These are phyloP conservation scores for Boletus edulis DNA, from an alignment of 768 basidiomycete genomes.

Conservation along the genomic window DNA sequence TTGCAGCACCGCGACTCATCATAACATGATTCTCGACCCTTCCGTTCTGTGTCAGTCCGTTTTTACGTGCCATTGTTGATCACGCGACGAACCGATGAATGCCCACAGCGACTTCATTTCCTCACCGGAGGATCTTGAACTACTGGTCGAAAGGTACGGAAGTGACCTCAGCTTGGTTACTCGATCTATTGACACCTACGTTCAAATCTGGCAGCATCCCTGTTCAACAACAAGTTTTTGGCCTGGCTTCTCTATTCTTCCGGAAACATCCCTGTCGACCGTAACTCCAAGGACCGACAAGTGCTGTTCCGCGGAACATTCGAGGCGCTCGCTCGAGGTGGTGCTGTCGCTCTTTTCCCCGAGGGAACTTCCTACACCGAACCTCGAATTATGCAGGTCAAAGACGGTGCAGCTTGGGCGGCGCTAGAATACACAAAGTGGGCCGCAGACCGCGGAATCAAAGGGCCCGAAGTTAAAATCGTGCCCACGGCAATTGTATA, in stretches of 20 bases:
- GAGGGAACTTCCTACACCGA: conserved; percentile 94
- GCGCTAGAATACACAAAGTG: conserved; percentile 90
- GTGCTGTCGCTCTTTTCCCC: conserved; percentile 90
- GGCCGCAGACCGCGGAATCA: conserved; percentile 54
- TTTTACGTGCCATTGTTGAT: conserved; percentile 14
- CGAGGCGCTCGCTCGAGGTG: conserved; percentile 74
- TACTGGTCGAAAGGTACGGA: conserved; percentile 89
- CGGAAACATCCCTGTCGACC: conserved; percentile 97
- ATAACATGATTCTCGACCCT: conserved; percentile 95
- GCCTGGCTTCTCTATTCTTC: conserved; percentile 78
- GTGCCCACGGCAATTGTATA: conserved; percentile 90
- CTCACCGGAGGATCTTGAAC: conserved; percentile 77
- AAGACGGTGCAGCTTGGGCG: conserved; percentile 94
- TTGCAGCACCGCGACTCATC: conserved; percentile 76
- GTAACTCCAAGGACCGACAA: conserved; percentile 90
- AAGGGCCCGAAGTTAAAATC: conserved; percentile 50
- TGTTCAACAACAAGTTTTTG: conserved; percentile 79
- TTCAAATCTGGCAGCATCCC: conserved; percentile 47
- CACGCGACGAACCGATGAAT: conserved; percentile 15
- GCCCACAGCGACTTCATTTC: conserved; percentile 71
- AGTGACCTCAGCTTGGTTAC: conserved; percentile 9
- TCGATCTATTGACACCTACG: conserved; percentile 8
- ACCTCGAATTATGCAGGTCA: conserved; percentile 87
- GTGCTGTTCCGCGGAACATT: conserved; percentile 87
- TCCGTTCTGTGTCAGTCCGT: conserved; percentile 67